A percentile compares a stretch with the other conserved stretches of the same genome.
Evolutionary conservation across 345 rosid species (phyloP).

Genomic region (Xanthoceras sorbifolium): DNA sequence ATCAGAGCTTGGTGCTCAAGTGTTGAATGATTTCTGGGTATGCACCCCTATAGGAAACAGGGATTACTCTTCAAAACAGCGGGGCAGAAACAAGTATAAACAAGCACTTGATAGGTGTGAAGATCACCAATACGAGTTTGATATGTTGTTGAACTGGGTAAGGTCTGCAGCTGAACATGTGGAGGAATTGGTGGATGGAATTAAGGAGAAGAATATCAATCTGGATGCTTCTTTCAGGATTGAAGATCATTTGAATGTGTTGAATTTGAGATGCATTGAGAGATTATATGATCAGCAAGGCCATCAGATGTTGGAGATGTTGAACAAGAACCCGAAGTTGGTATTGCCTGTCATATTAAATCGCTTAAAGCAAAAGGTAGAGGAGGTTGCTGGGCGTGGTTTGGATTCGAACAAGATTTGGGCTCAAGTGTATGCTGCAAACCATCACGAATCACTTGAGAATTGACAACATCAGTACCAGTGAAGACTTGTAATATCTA

Average conservation of each 20-base stretch:
- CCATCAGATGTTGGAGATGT: neutral
- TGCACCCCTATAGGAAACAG: neutral
- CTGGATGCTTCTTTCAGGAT: neutral
- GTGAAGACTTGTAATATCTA: neutral
- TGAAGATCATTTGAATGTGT: neutral
- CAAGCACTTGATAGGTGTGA: neutral
- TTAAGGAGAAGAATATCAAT: neutral
- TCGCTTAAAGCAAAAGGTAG: neutral
- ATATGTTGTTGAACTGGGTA: neutral
- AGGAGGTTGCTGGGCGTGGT: neutral
- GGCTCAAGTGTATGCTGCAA: neutral
- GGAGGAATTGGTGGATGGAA: neutral
- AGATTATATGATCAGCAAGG: neutral
- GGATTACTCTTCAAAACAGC: neutral
- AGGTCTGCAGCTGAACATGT: neutral
- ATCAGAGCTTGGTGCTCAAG: neutral
- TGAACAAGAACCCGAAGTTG: neutral
- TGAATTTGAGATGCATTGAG: neutral
- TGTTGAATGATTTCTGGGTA: neutral
- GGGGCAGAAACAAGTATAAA: neutral
- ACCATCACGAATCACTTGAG: neutral
- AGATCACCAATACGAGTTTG: neutral
- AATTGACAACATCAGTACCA: neutral
- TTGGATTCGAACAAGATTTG: neutral
- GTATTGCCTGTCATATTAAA: neutral